phyloP scores from a whole-genome alignment of 2,329 filamentous ascomycete species.

The Trichoderma breve region DNA sequence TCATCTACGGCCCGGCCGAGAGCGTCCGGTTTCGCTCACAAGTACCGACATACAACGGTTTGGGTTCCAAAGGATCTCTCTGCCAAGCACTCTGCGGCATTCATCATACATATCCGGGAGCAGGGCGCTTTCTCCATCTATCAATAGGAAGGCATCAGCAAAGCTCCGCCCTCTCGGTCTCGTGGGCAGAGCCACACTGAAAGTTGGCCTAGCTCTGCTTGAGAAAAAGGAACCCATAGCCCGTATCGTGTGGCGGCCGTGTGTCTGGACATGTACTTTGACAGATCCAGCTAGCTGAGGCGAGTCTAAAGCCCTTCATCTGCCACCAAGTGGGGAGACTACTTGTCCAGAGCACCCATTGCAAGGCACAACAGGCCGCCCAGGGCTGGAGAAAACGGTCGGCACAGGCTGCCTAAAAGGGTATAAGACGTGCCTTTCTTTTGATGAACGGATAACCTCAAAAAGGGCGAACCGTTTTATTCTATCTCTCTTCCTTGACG shows the following conservation, averaged over 20 bases:
- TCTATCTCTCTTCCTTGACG: neutral
- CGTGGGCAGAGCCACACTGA: neutral
- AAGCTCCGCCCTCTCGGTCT: neutral
- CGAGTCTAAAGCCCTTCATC: neutral
- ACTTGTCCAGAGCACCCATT: neutral
- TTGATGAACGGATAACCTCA: neutral
- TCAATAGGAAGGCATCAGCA: neutral
- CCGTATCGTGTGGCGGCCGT: neutral
- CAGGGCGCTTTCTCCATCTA: neutral
- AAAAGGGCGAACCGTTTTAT: neutral
- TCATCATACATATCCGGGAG: neutral
- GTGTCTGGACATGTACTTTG: neutral
- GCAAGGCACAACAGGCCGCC: neutral
- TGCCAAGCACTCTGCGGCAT: neutral
- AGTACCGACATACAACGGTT: neutral
- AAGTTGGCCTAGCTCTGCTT: neutral
- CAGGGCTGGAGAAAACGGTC: constrained; percentile 15
- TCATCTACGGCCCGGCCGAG: constrained; percentile 2
- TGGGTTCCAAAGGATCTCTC: neutral
- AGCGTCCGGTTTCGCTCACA: neutral
- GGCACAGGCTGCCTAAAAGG: constrained; percentile 13
- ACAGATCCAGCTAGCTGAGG: constrained; percentile 9
- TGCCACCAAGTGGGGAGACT: constrained; percentile 10
- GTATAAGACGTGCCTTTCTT: neutral
- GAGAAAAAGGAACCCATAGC: neutral